phyloP scores from a whole-genome alignment of 352 stramenopile genomes.

The Globisporangium takayamanum region DNA sequence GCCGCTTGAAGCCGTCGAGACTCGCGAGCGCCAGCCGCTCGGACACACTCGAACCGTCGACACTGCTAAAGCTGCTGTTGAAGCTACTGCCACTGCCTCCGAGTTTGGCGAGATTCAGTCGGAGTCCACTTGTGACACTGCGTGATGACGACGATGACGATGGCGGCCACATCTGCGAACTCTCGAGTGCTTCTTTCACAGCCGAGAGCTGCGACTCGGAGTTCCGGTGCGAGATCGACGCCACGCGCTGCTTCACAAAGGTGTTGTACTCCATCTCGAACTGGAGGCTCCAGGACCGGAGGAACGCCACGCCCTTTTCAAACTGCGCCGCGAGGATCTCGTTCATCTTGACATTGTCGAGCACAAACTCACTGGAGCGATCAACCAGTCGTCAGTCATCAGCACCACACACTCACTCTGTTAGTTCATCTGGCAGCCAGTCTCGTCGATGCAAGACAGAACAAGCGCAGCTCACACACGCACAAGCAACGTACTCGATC shows the following conservation, averaged over 20 bases:
- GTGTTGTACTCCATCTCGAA: slow-evolving; percentile 50
- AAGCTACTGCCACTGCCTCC: not conserved
- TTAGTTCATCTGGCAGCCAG: no score
- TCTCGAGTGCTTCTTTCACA: not conserved
- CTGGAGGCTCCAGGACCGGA: slow-evolving; percentile 39
- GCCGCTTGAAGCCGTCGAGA: slow-evolving; percentile 14
- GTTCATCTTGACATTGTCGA: slow-evolving; percentile 31
- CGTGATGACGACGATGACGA: not conserved
- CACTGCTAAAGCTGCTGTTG: not conserved
- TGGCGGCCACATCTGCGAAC: not conserved
- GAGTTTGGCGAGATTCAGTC: no score
- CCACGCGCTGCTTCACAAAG: not conserved
- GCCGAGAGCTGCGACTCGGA: slow-evolving; percentile 1
- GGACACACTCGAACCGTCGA: not conserved
- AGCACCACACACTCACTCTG: no score
- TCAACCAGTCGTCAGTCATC: no score
- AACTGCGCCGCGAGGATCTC: slow-evolving; percentile 20
- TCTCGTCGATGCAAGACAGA: no score
- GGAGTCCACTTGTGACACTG: no score
- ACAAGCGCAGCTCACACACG: no score
- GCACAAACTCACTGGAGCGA: slow-evolving; percentile 25
- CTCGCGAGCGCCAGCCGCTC: slow-evolving; percentile 6
- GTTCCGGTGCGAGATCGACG: not conserved
- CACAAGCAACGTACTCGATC: slow-evolving; percentile 34
- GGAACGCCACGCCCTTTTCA: slow-evolving; percentile 37